Evolutionary conservation across 495 filamentous ascomycete genomes (phyloP).

Genomic region (Lophiotrema nucula): DNA sequence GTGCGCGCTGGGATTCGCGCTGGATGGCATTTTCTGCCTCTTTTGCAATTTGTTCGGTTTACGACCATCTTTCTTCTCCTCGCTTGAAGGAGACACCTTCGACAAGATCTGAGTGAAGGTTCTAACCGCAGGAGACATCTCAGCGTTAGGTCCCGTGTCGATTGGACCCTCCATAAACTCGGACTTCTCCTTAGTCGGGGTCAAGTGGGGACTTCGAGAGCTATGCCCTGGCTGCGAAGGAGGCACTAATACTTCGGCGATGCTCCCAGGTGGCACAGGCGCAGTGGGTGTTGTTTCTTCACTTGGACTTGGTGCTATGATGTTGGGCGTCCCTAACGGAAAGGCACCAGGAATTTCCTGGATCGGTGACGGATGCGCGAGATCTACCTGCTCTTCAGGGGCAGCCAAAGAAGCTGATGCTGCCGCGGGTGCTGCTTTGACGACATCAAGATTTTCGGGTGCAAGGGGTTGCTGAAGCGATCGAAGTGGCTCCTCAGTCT

Average conservation of each 20-base stretch:
- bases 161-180: conserved; percentile 27
- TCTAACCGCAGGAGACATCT: conserved; percentile 20
- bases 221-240: conserved; percentile 2
- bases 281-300: conserved; percentile 33
- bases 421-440: neutral
- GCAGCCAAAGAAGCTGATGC: neutral
- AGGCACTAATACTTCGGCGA: conserved; percentile 24
- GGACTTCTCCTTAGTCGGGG: conserved; percentile 22
- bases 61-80: conserved; percentile 19
- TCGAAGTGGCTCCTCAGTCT: neutral
- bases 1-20: conserved; percentile 33
- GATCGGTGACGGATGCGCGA: neutral
- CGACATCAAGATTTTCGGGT: neutral
- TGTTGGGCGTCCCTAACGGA: conserved; percentile 11
- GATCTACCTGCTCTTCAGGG: neutral
- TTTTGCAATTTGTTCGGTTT: conserved; percentile 39
- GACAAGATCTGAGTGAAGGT: conserved; percentile 33
- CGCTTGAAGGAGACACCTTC: conserved; percentile 23
- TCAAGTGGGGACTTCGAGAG: neutral
- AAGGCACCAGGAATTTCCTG: conserved; percentile 11
- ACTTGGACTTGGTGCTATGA: conserved; percentile 26
- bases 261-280: conserved; percentile 6
- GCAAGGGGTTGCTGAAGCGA: neutral
- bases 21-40: conserved; percentile 25
- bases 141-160: conserved; percentile 1